Evolutionary conservation across 345 rosid genomes (phyloP).

Genomic region (Isatis tinctoria): DNA sequence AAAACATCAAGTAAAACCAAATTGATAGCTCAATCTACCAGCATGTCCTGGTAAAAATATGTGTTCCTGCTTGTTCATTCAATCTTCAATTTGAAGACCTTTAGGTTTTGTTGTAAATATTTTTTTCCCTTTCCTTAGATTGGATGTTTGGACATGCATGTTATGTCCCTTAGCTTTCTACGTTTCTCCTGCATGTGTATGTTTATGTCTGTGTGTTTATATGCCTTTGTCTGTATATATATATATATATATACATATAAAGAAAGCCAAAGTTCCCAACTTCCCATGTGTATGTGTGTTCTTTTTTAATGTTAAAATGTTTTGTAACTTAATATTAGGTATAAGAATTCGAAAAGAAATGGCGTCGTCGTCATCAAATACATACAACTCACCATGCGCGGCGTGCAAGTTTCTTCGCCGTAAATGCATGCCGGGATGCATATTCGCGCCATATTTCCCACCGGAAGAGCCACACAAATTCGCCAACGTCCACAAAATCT

Average conservation of each 20-base stretch:
- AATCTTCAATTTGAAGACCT: neutral
- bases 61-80: neutral
- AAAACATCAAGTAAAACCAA: neutral
- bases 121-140: neutral
- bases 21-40: neutral
- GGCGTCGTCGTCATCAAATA: conserved; percentile 61
- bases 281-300: neutral
- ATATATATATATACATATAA: neutral
- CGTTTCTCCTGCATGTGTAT: neutral
- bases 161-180: neutral
- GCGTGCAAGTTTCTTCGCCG: conserved; percentile 94
- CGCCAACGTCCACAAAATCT: conserved; percentile 91
- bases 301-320: neutral
- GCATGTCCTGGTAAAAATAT: neutral
- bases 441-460: conserved; percentile 93
- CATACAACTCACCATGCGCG: conserved; percentile 96
- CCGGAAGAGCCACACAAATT: conserved; percentile 97
- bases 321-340: conserved; percentile 1
- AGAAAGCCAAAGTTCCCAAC: neutral
- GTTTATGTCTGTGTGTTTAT: neutral
- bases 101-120: neutral
- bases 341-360: neutral
- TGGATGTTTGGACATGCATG: conserved; percentile 1
- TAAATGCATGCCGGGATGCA: conserved; percentile 90
- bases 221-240: neutral